These are phyloP conservation scores for Podosphaera fusca DNA, from an alignment of 2,329 filamentous ascomycete genomes.

Conservation along the genomic window DNA sequence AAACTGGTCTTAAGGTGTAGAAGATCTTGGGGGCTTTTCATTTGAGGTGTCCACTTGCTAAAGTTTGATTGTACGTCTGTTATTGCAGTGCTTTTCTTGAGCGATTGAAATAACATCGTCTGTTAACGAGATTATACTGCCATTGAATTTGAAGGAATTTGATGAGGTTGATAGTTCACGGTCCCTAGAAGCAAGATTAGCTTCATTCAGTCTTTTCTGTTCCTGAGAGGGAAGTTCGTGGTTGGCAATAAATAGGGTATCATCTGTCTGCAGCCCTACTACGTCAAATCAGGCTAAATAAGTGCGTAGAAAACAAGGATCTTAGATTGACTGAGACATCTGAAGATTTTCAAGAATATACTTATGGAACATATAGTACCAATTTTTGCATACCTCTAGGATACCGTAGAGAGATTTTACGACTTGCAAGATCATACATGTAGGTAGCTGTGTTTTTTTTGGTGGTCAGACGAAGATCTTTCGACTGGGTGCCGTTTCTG, in stretches of 20 bases:
- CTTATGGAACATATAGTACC: constrained; percentile 3
- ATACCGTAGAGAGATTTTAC: background rate
- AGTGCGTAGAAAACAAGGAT: background rate
- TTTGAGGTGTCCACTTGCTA: too few relatives aligned
- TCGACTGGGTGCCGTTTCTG: background rate
- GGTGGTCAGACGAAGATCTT: constrained; percentile 3
- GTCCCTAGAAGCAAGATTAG: too few relatives aligned
- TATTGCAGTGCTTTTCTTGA: too few relatives aligned
- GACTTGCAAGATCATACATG: constrained; percentile 3
- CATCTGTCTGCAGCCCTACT: constrained; percentile 4
- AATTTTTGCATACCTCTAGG: constrained; percentile 3
- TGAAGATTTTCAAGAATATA: constrained; percentile 1
- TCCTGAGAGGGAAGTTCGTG: background rate
- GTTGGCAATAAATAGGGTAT: constrained; percentile 4
- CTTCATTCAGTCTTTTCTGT: too few relatives aligned
- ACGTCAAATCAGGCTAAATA: constrained; percentile 1
- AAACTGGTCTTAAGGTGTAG: too few relatives aligned
- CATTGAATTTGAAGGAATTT: too few relatives aligned
- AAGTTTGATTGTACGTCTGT: too few relatives aligned
- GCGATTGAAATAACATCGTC: too few relatives aligned
- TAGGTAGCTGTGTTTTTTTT: background rate
- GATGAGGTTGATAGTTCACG: too few relatives aligned
- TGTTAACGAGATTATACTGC: too few relatives aligned
- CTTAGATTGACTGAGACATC: constrained; percentile 2
- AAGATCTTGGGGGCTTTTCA: too few relatives aligned